A percentile compares a stretch with the other conserved stretches of the same genome.
phyloP scores from a whole-genome alignment of 495 filamentous ascomycete genomes.

The Penicillium crystallinum region DNA sequence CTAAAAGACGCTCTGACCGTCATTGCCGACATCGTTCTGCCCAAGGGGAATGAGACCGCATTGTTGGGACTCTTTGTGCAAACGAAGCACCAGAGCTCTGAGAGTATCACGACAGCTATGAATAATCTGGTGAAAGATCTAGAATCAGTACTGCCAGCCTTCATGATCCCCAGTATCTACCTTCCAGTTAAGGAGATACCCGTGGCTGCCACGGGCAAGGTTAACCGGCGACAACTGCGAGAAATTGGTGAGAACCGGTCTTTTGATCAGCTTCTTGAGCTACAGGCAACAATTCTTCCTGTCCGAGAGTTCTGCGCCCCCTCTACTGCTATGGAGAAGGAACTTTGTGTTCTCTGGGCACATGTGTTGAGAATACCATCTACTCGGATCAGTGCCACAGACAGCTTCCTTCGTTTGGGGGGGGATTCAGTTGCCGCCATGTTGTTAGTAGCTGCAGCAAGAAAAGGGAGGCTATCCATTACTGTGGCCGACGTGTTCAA shows the following conservation, averaged over 20 bases:
- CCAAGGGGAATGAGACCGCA: no score
- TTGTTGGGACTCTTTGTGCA: no score
- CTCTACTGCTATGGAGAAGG: neutral
- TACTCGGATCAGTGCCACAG: neutral
- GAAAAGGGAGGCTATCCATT: neutral
- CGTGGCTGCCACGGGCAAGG: constrained; percentile 28
- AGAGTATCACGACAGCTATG: neutral
- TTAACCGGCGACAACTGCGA: constrained; percentile 20
- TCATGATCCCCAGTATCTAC: constrained; percentile 37
- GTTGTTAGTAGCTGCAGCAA: neutral
- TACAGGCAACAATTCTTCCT: no score
- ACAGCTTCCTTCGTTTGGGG: neutral
- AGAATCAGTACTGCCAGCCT: neutral
- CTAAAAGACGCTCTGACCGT: neutral
- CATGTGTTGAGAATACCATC: neutral
- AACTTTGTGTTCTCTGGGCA: neutral
- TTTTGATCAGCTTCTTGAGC: no score
- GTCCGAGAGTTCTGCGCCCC: neutral
- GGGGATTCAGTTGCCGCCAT: neutral
- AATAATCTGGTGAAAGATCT: neutral
- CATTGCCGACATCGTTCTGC: no score
- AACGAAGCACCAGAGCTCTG: no score
- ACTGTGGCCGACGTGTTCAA: neutral
- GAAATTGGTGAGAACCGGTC: neutral
- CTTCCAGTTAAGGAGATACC: constrained; percentile 33